Percentiles rank a stretch among this genome's conserved stretches.
Evolutionary conservation across 352 stramenopile species (phyloP).

Genomic region (Pythium dissotocum): DNA sequence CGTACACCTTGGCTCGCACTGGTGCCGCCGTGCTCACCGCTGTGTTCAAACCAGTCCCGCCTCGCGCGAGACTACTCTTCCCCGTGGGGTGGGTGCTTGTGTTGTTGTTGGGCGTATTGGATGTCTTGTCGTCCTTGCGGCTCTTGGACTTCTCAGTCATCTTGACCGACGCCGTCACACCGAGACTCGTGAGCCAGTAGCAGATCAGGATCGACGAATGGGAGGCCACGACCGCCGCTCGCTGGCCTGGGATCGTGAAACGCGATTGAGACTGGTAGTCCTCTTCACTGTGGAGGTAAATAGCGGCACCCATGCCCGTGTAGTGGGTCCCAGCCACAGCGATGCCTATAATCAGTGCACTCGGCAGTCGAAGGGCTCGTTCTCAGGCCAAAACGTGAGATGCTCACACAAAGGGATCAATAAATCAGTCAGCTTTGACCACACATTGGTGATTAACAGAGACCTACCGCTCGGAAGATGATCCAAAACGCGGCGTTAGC

Average conservation of each 20-base stretch:
- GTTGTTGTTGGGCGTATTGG: background rate
- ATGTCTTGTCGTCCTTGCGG: conserved; percentile 1
- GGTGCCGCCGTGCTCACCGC: background rate
- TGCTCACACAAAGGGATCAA: conserved; percentile 10
- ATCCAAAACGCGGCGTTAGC: conserved; percentile 74
- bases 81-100: background rate
- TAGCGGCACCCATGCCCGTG: conserved; percentile 51
- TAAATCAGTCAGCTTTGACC: background rate
- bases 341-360: conserved; percentile 65
- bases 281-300: conserved; percentile 41
- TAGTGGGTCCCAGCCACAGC: conserved; percentile 76
- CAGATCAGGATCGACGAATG: conserved; percentile 53
- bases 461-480: conserved; percentile 54
- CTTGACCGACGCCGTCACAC: conserved; percentile 9
- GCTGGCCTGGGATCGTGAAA: conserved; percentile 37
- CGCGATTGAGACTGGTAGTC: conserved; percentile 25
- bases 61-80: background rate
- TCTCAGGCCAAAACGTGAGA: conserved; percentile 64
- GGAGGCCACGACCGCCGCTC: conserved; percentile 39
- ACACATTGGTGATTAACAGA: too few species aligned
- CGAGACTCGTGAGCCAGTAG: conserved; percentile 48
- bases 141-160: background rate
- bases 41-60: background rate
- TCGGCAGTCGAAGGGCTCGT: conserved; percentile 51
- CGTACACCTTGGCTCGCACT: background rate